Base-by-base conservation (phyloP, 2,329 filamentous ascomycete species). In the Dothistroma septosporum region DNA sequence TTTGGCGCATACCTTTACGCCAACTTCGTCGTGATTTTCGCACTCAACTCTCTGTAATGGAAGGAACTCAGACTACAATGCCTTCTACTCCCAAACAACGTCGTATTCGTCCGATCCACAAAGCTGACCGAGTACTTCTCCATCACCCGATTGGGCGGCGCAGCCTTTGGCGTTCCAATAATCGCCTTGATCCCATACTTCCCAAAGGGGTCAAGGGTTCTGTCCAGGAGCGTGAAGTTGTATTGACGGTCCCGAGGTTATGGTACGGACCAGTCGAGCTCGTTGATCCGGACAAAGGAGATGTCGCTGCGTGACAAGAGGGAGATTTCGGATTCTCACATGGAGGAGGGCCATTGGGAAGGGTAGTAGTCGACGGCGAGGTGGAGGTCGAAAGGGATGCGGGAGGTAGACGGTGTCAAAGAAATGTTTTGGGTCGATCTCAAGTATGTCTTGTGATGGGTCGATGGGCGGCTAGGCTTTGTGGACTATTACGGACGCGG, bases 21-120 rank as follows among this genome's bases (percentile, higher is more conserved):
- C 7, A 69, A 64, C 24, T 67, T 63, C 16, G 37, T 50, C 6
- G 66, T 68, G n/a, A 68, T 68, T 46, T 60, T 64, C 44, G 65
- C 64, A 37, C 66, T 68, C 22, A 62, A 59, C 41, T 59, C 60
- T 16, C 66, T 64, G 55, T 68, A 67, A 22, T 68, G 64, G 33
- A 68, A 68, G 4, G 66, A 68, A 14, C 65, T 67, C 37, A 68
- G 64, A 54, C 65, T 67, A 53, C 67, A 68, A 52, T 67, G 64
- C 57, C 66, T 60, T 2, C 66, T 47, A 2, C 65, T 66, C 6
- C 66, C 66, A 48, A 68, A 68, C 7, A 62, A 48, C 32, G 66
- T 68, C 8, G 60, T 56, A 31, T 68, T 68, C 2, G 64, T 67
- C 9, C 62, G 61, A 53, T 68, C 66, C 7, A 68, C 66, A 48